These are phyloP conservation scores for Ustilago cynodontis DNA, from an alignment of 1,284 basidiomycete genomes.

Conservation along the genomic window DNA sequence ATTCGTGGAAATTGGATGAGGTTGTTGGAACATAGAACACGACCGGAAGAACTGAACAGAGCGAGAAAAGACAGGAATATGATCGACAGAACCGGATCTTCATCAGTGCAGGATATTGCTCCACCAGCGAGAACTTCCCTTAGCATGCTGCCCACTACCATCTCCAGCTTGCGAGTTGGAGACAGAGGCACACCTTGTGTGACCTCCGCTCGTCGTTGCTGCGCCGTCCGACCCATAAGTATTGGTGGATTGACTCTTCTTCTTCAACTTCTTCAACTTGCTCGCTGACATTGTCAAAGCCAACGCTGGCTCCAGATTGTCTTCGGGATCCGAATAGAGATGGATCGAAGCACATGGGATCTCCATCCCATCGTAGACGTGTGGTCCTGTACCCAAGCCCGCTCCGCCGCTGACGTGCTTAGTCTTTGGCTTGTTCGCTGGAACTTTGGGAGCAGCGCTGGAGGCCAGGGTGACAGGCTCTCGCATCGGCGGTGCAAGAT, in stretches of 20 bases:
- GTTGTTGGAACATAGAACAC: not conserved
- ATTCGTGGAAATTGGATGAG: not conserved
- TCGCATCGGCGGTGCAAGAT: not conserved
- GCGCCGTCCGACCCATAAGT: not conserved
- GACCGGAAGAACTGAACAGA: not conserved
- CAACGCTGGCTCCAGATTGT: slow-evolving; percentile 33
- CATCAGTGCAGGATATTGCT: slow-evolving; percentile 22
- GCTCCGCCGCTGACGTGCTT: not conserved
- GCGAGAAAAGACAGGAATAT: not conserved
- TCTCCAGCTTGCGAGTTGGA: not conserved
- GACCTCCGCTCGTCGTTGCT: not conserved
- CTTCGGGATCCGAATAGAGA: slow-evolving; percentile 52
- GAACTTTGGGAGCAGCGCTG: not conserved
- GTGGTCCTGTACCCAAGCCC: slow-evolving; percentile 41
- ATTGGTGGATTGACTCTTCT: slow-evolving; percentile 10
- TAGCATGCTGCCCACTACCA: slow-evolving; percentile 2
- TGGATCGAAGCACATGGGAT: slow-evolving; percentile 60
- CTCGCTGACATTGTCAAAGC: slow-evolving; percentile 9
- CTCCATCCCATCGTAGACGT: slow-evolving; percentile 56
- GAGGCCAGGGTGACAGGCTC: not conserved
- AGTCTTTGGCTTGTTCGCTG: not conserved
- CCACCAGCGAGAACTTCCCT: slow-evolving; percentile 33
- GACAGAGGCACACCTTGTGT: not conserved
- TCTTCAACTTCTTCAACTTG: slow-evolving; percentile 20
- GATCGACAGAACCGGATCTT: no score